Percentiles rank a stretch among this genome's conserved stretches.
These are phyloP conservation scores for Adansonia rubrostipa DNA, from an alignment of 441 rosid species.

Conservation along the genomic window DNA sequence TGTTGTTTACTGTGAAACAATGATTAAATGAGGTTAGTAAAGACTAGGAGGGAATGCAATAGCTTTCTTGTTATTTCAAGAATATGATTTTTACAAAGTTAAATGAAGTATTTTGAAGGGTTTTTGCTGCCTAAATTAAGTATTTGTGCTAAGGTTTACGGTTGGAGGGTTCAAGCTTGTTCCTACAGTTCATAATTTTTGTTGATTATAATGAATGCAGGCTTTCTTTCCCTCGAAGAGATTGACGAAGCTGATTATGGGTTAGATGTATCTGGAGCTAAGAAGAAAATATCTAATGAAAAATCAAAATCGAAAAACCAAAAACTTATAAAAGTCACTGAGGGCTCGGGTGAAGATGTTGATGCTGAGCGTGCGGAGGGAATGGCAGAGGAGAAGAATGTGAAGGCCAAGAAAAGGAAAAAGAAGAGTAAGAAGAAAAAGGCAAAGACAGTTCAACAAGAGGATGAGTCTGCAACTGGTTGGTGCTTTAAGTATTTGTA, in stretches of 20 bases:
- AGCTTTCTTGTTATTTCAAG: background rate
- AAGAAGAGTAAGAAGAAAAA: conserved; percentile 49
- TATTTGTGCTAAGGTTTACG: background rate
- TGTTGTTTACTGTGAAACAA: background rate
- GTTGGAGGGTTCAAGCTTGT: background rate
- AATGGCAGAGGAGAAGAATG: conserved; percentile 29
- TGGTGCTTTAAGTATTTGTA: conserved; percentile 35
- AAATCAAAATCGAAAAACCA: conserved; percentile 37
- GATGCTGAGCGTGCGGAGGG: conserved; percentile 30
- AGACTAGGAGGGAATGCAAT: background rate
- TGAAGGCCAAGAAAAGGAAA: conserved; percentile 35
- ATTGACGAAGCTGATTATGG: conserved; percentile 76
- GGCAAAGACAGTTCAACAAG: conserved; percentile 39
- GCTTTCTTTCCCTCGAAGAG: conserved; percentile 92
- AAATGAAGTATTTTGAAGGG: background rate
- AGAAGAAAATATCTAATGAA: conserved; percentile 38
- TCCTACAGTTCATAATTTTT: background rate
- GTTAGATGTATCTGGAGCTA: conserved; percentile 45
- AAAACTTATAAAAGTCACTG: conserved; percentile 38
- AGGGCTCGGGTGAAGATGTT: conserved; percentile 33
- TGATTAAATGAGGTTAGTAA: background rate
- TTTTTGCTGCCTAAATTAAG: background rate
- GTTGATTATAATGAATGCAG: conserved; percentile 37
- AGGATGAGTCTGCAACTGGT: conserved; percentile 54
- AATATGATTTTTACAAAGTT: background rate